A percentile compares a stretch with the other conserved stretches of the same genome.
Conservation (phyloP, 208 protist genomes). For the Crithidia mellificae region DNA sequence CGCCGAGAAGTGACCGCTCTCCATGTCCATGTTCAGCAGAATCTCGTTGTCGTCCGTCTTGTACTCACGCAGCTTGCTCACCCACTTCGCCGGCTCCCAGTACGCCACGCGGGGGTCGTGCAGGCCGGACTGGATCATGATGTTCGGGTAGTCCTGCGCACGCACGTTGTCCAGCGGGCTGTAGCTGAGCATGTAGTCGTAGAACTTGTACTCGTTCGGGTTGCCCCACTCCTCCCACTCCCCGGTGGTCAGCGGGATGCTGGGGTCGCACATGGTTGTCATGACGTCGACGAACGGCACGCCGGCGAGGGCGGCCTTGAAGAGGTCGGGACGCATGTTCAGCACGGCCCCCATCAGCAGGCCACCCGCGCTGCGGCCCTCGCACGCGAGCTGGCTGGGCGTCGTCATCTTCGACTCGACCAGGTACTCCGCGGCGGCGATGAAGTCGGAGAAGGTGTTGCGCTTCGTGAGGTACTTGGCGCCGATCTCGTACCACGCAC, state of each 20-base stretch:
- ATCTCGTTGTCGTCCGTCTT: slow-evolving; percentile 86
- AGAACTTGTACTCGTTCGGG: slow-evolving; percentile 93
- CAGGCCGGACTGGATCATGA: slow-evolving; percentile 84
- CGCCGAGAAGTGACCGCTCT: slow-evolving; percentile 89
- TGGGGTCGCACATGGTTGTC: slow-evolving; percentile 93
- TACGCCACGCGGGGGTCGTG: slow-evolving; percentile 91
- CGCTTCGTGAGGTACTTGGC: slow-evolving; percentile 94
- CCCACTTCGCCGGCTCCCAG: slow-evolving; percentile 93
- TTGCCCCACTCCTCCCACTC: slow-evolving; percentile 96
- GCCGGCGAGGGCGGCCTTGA: slow-evolving; percentile 76
- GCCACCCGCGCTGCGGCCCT: slow-evolving; percentile 92
- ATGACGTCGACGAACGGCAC: slow-evolving; percentile 96
- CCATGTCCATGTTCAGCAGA: slow-evolving; percentile 89
- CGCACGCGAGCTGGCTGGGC: slow-evolving; percentile 75
- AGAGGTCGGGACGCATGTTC: slow-evolving; percentile 93
- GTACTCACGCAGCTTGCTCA: slow-evolving; percentile 74
- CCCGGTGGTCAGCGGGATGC: slow-evolving; percentile 88
- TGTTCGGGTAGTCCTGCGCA: slow-evolving; percentile 81
- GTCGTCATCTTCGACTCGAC: slow-evolving; percentile 67
- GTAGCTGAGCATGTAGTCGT: slow-evolving; percentile 95
- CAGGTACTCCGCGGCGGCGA: slow-evolving; percentile 87
- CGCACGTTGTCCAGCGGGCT: slow-evolving; percentile 92
- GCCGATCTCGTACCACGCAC: slow-evolving; percentile 87
- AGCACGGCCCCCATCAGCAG: slow-evolving; percentile 91
- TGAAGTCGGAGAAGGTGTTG: slow-evolving; percentile 94